Evolutionary conservation across 768 basidiomycete species (phyloP).

Genomic region (Bullera alba): DNA sequence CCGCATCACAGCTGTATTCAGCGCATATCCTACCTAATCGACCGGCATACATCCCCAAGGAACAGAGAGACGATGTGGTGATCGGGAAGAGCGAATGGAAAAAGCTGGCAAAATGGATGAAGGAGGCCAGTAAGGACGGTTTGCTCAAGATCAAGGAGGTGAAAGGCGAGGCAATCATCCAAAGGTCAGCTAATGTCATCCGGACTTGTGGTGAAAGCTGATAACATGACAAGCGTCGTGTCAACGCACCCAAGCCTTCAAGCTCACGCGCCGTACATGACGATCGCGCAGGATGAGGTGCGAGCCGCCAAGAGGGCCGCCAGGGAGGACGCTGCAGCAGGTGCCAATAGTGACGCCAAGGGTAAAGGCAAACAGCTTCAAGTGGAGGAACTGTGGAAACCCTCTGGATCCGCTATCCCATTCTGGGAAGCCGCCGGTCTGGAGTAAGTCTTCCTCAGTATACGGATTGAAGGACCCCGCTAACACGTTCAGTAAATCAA

Average conservation of each 20-base stretch:
- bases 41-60: constrained; percentile 57
- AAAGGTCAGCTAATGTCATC: constrained; percentile 43
- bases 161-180: constrained; percentile 34
- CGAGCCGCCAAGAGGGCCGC: constrained; percentile 59
- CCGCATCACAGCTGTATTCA: constrained; percentile 68
- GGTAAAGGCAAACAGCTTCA: constrained; percentile 52
- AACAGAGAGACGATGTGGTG: constrained; percentile 37
- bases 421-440: constrained; percentile 62
- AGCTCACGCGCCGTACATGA: constrained; percentile 54
- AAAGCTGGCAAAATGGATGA: constrained; percentile 73
- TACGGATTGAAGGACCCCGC: not conserved
- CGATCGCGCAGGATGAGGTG: constrained; percentile 61
- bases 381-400: constrained; percentile 70
- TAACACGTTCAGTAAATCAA: constrained; percentile 11
- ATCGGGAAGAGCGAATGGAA: constrained; percentile 76
- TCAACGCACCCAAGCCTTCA: constrained; percentile 56
- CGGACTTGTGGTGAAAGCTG: not conserved
- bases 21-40: constrained; percentile 69
- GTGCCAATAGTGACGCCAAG: constrained; percentile 48
- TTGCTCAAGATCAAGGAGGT: constrained; percentile 67
- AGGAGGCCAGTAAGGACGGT: constrained; percentile 64
- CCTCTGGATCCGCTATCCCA: constrained; percentile 53
- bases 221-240: constrained; percentile 48
- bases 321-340: constrained; percentile 51
- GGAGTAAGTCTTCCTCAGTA: constrained; percentile 51